Conservation (phyloP, 192 early-diverging fungal genomes). For the Rhizophagus clarus region DNA sequence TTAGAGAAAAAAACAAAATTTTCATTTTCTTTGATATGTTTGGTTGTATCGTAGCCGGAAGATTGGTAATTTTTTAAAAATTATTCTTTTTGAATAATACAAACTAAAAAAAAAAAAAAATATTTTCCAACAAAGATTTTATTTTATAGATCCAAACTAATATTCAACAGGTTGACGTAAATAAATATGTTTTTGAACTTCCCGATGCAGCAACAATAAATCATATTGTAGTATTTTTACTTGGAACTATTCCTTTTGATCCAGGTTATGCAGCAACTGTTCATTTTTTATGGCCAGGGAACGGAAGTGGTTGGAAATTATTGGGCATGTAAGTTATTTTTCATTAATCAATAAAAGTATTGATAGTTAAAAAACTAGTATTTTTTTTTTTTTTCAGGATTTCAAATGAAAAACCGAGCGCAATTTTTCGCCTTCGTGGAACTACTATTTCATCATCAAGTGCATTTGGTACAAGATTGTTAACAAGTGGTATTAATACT, state of each 20-base stretch:
- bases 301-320: slow-evolving; percentile 65
- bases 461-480: background rate
- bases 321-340: slow-evolving; percentile 61
- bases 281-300: slow-evolving; percentile 87
- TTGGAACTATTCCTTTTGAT: slow-evolving; percentile 85
- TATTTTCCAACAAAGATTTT: background rate
- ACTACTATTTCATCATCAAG: background rate
- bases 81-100: background rate
- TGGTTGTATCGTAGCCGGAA: slow-evolving; percentile 90
- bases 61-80: slow-evolving; percentile 57
- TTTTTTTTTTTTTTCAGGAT: slow-evolving; percentile 42
- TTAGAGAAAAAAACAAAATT: too few relatives aligned
- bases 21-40: slow-evolving; percentile 61
- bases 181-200: slow-evolving; percentile 90
- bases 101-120: too few relatives aligned
- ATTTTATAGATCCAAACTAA: slow-evolving; percentile 82
- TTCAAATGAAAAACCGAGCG: slow-evolving; percentile 84
- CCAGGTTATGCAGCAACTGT: slow-evolving; percentile 91
- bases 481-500: slow-evolving; percentile 19
- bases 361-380: background rate
- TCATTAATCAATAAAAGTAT: too few relatives aligned
- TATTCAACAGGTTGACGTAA: slow-evolving; percentile 82
- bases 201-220: slow-evolving; percentile 85
- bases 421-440: slow-evolving; percentile 70
- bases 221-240: slow-evolving; percentile 93